Percentiles rank a stretch among this genome's conserved stretches.
These are phyloP conservation scores for Neopestalotiopsis sp. DNA, from an alignment of 2,329 filamentous ascomycete species.

Conservation along the genomic window DNA sequence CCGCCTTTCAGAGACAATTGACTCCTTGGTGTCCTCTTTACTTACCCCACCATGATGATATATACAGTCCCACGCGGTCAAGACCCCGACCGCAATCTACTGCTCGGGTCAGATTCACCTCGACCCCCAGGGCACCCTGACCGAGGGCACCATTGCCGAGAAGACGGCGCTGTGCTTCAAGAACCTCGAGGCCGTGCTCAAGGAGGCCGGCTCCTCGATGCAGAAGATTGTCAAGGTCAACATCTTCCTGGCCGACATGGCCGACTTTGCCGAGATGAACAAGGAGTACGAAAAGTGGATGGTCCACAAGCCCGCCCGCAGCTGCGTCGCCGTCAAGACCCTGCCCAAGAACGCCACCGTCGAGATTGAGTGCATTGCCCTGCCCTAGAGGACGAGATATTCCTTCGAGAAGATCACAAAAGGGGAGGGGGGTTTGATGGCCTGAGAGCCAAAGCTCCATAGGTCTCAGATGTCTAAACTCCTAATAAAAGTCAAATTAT, in stretches of 20 bases:
- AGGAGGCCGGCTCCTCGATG: constrained; percentile 79
- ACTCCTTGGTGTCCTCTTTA: background rate
- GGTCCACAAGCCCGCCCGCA: constrained; percentile 82
- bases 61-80: constrained; percentile 67
- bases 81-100: constrained; percentile 69
- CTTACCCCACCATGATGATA: constrained; percentile 16
- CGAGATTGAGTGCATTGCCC: constrained; percentile 88
- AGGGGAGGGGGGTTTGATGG: background rate
- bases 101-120: constrained; percentile 77
- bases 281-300: constrained; percentile 85
- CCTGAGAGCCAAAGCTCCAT: background rate
- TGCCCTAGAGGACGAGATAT: constrained; percentile 43
- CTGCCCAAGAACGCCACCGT: constrained; percentile 86
- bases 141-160: constrained; percentile 66
- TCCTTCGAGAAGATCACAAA: background rate
- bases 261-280: constrained; percentile 87
- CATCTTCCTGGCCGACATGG: constrained; percentile 93
- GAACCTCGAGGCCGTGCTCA: constrained; percentile 84
- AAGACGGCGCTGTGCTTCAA: constrained; percentile 69
- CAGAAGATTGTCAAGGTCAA: constrained; percentile 87
- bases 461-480: background rate
- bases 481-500: background rate
- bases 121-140: constrained; percentile 59
- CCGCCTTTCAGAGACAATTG: background rate
- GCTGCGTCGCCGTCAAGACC: constrained; percentile 88